Evolutionary conservation across 768 basidiomycete genomes (phyloP), one percentile per base, ranked within the genome.

Genomic region (Pleurotus tuoliensis): DNA sequence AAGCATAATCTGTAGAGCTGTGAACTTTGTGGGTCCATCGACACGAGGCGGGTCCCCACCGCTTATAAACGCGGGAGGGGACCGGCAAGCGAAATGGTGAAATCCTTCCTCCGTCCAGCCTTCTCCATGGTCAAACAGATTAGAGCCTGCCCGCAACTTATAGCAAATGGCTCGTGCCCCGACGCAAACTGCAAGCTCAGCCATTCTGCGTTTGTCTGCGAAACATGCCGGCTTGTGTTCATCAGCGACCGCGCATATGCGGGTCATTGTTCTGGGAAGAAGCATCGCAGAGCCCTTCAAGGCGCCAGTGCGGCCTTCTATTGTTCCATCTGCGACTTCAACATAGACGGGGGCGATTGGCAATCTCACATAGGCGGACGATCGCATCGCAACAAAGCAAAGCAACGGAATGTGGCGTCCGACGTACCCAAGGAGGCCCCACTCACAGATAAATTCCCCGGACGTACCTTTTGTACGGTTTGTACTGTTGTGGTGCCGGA

Each of bases 181-280:
- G 39, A 56, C 20, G 3, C 30, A 1, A 34, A 27, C 18, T 59
- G 58, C 47, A 18, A 25, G 6, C 49, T 15, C 41, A 47, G 37
- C 15, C 58, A 59, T 34, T 30, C 34, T 27, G 46, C 50, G 15
- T 30, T 22, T n/a, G 20, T 30, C 24, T 58, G 56, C 40, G 2
- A 56, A 5, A 12, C 40, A 13, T 82, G 80, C 58, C 63, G 65
- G 4, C 57, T 71, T 43, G 62, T 78, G 3, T 74, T 75, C 46
- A 9, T 41, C 13, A 63, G 61, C 15, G 48, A 56, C 0, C 37
- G 49, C 0, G 56, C 47, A 1, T 73, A 70, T 51, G 30, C 63
- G 13, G n/a, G 38, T 0, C 79, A 81, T 52, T 37, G 72, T 15
- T 40, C 38, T 1, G 61, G 64, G 0, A 66, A 66, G 25, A 64